A percentile compares a stretch with the other conserved stretches of the same genome.
Evolutionary conservation across 345 rosid species (phyloP).

Genomic region (Heritiera littoralis): DNA sequence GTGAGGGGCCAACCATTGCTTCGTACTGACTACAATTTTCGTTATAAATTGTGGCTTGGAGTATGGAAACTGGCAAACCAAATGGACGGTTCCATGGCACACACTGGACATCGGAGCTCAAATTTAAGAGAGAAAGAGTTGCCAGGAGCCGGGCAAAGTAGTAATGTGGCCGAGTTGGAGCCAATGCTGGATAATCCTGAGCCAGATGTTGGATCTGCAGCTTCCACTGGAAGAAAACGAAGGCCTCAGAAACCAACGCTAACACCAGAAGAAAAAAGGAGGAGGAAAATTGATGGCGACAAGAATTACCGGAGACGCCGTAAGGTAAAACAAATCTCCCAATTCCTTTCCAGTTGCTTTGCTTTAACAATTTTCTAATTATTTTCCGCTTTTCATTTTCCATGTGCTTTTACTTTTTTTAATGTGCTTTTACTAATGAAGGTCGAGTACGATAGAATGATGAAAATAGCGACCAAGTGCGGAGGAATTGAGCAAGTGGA

Average conservation of each 20-base stretch:
- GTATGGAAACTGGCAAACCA: neutral
- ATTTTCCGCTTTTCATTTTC: neutral
- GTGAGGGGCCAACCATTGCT: too few relatives aligned
- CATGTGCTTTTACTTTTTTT: neutral
- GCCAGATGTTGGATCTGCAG: neutral
- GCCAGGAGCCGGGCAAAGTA: neutral
- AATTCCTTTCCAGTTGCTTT: neutral
- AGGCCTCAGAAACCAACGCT: neutral
- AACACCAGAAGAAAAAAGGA: neutral
- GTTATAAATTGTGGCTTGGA: too few relatives aligned
- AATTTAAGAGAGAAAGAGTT: neutral
- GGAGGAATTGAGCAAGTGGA: neutral
- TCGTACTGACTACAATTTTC: too few relatives aligned
- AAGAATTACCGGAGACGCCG: neutral
- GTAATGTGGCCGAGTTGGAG: too few relatives aligned
- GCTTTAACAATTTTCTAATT: neutral
- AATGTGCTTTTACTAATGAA: too few relatives aligned
- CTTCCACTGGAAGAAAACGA: neutral
- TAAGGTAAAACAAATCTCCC: neutral
- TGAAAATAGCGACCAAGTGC: neutral
- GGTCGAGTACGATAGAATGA: neutral
- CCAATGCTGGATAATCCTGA: neutral
- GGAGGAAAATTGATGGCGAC: neutral
- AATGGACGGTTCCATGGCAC: neutral
- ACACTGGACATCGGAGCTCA: neutral